Percentiles rank a stretch among this genome's conserved stretches.
Evolutionary conservation across 352 stramenopile genomes (phyloP).

Genomic region (Elongisporangium anandrum): DNA sequence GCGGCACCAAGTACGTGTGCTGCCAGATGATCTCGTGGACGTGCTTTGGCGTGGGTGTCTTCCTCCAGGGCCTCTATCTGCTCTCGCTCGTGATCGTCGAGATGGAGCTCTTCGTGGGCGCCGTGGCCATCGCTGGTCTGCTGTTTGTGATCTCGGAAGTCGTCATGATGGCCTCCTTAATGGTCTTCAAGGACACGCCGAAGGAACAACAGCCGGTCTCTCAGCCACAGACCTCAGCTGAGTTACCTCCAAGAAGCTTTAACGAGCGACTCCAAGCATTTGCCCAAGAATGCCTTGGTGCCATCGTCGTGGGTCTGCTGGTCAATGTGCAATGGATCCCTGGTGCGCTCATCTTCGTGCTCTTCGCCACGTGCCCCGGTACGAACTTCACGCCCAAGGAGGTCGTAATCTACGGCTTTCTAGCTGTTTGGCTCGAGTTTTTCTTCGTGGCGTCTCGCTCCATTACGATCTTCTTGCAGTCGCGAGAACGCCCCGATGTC

Average conservation of each 20-base stretch:
- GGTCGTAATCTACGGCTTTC: slow-evolving; percentile 37
- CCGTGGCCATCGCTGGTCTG: slow-evolving; percentile 54
- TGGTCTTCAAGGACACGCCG: slow-evolving; percentile 38
- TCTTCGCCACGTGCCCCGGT: slow-evolving; percentile 29
- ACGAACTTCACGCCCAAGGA: slow-evolving; percentile 31
- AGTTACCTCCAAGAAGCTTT: slow-evolving; percentile 5
- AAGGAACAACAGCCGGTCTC: not conserved
- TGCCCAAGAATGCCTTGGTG: slow-evolving; percentile 48
- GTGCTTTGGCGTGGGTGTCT: slow-evolving; percentile 62
- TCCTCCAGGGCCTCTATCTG: slow-evolving; percentile 73
- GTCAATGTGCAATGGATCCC: slow-evolving; percentile 70
- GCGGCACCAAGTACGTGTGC: slow-evolving; percentile 66
- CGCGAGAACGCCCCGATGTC: slow-evolving; percentile 41
- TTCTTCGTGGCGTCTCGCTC: slow-evolving; percentile 54
- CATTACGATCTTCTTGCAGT: slow-evolving; percentile 53
- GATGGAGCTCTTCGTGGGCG: slow-evolving; percentile 73
- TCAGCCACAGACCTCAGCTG: too few species aligned
- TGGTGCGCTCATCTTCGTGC: slow-evolving; percentile 40
- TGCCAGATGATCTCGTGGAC: slow-evolving; percentile 79
- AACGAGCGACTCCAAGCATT: slow-evolving; percentile 34
- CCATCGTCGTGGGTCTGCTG: slow-evolving; percentile 41
- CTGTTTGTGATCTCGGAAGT: slow-evolving; percentile 68
- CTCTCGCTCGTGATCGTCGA: slow-evolving; percentile 76
- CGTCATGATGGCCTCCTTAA: slow-evolving; percentile 79
- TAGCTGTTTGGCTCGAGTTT: slow-evolving; percentile 35